Percentiles rank a stretch among this genome's conserved stretches.
These are phyloP conservation scores for Thamnidium elegans DNA, from an alignment of 192 early-diverging fungal genomes.

Conservation along the genomic window DNA sequence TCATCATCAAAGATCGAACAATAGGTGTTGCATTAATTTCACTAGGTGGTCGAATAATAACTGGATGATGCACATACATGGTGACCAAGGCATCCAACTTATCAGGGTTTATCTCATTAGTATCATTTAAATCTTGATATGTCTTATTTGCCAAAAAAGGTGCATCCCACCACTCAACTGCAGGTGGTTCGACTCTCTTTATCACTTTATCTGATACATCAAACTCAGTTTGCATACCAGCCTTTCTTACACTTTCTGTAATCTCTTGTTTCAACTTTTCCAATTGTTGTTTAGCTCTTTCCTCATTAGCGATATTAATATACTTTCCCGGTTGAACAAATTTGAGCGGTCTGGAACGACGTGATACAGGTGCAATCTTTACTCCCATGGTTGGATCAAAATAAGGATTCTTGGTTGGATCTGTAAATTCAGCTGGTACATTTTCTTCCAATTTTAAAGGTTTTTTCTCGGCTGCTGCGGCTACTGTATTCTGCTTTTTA, in stretches of 20 bases:
- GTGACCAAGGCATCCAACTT: slow-evolving; percentile 58
- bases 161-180: slow-evolving; percentile 97
- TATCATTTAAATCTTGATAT: slow-evolving; percentile 59
- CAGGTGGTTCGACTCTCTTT: slow-evolving; percentile 68
- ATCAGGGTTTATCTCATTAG: slow-evolving; percentile 39
- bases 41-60: slow-evolving; percentile 76
- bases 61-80: slow-evolving; percentile 80
- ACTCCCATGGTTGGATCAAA: slow-evolving; percentile 67
- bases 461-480: slow-evolving; percentile 45
- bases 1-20: slow-evolving; percentile 70
- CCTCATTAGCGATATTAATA: slow-evolving; percentile 77
- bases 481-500: slow-evolving; percentile 26
- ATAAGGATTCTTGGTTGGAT: slow-evolving; percentile 86
- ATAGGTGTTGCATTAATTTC: slow-evolving; percentile 55
- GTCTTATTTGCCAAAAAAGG: slow-evolving; percentile 68
- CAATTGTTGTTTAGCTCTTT: slow-evolving; percentile 70
- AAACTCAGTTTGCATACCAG: slow-evolving; percentile 71
- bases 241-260: slow-evolving; percentile 65
- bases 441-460: slow-evolving; percentile 51
- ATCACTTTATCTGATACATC: slow-evolving; percentile 68
- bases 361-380: slow-evolving; percentile 39
- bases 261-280: slow-evolving; percentile 74
- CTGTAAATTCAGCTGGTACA: slow-evolving; percentile 47
- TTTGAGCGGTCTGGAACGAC: slow-evolving; percentile 54
- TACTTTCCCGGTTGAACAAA: slow-evolving; percentile 85